Base-by-base conservation (phyloP, 108 stramenopile species). In the Nitzschia sp. region DNA sequence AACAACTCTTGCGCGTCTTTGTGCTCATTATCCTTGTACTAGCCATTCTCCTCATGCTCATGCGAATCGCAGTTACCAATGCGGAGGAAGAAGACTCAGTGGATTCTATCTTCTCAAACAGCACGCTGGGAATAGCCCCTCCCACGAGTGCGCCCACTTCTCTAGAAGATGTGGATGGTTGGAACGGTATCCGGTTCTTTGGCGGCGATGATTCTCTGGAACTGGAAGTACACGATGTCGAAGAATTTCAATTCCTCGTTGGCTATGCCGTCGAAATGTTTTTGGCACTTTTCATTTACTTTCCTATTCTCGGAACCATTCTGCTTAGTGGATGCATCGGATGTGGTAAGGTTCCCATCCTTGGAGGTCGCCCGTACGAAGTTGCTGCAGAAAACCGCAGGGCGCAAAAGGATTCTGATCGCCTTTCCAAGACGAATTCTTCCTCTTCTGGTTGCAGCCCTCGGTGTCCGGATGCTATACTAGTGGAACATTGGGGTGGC, bases 241-340 rank as follows among this genome's bases (percentile, higher is more conserved):
- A 65, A 9, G 77, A 70, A 48, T 90, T 84, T 58, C 60, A 78
- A 12, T 92, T 90, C 51, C 72, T 92, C 51, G 10, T 88, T 14
- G 82, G 66, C 34, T 94, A 90, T 70, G 41, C 70, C 0, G 61
- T 90, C 0, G 90, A 94, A 78, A 65, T 92, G 69, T 39, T 68
- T 0, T 57, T 89, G 62, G 79, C 87, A 0, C 69, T 85, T 24
- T 84, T 89, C 41, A 70, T 88, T 5, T 94, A 78, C 39, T 92
- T 82, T 71, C 85, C 86, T 6, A n/a, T 92, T 1, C 62, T 82
- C 0, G 86, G 80, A 48, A 86, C 86, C 7, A 53, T 94, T 15
- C 37, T 76, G 20, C 63, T 76, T 50, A 61, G 65, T 3, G 75
- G 75, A n/a, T 26, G 59, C 7, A 26, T 76, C 43, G 62, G 58